Evolutionary conservation across 2,329 filamentous ascomycete genomes (phyloP).

Genomic region (Sporothrix schenckii): DNA sequence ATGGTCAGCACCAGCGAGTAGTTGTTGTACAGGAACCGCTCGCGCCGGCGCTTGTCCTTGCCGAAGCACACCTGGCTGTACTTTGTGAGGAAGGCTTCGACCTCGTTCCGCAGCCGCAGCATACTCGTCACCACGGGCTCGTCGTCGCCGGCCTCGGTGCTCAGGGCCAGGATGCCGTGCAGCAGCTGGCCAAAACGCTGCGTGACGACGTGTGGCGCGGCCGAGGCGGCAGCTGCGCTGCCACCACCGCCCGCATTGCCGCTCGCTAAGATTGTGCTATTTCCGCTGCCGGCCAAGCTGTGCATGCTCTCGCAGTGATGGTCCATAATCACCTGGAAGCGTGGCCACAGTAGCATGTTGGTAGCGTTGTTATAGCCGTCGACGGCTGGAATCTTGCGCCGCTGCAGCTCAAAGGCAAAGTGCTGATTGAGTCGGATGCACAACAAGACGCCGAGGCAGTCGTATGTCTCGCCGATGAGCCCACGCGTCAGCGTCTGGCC

Average conservation of each 20-base stretch:
- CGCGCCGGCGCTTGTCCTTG: constrained; percentile 74
- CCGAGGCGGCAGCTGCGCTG: constrained; percentile 62
- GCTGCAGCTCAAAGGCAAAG: constrained; percentile 89
- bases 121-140: constrained; percentile 87
- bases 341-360: constrained; percentile 94
- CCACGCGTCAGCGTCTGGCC: constrained; percentile 76
- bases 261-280: constrained; percentile 16
- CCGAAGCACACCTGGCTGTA: constrained; percentile 70
- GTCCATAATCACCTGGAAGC: constrained; percentile 92
- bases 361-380: constrained; percentile 94
- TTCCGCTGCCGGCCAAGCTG: constrained; percentile 53
- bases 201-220: constrained; percentile 86
- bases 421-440: constrained; percentile 93
- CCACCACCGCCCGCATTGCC: constrained; percentile 41
- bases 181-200: constrained; percentile 95
- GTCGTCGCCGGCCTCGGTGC: constrained; percentile 88
- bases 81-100: constrained; percentile 79
- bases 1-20: constrained; percentile 94
- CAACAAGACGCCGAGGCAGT: constrained; percentile 84
- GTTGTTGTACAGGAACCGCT: constrained; percentile 92
- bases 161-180: constrained; percentile 80
- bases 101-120: constrained; percentile 73
- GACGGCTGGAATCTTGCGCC: constrained; percentile 83
- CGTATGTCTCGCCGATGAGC: constrained; percentile 74
- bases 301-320: constrained; percentile 86